Percentiles rank a stretch among this genome's conserved stretches.
Conservation (phyloP, 257 asterid species). For the Craterostigma plantagineum region DNA sequence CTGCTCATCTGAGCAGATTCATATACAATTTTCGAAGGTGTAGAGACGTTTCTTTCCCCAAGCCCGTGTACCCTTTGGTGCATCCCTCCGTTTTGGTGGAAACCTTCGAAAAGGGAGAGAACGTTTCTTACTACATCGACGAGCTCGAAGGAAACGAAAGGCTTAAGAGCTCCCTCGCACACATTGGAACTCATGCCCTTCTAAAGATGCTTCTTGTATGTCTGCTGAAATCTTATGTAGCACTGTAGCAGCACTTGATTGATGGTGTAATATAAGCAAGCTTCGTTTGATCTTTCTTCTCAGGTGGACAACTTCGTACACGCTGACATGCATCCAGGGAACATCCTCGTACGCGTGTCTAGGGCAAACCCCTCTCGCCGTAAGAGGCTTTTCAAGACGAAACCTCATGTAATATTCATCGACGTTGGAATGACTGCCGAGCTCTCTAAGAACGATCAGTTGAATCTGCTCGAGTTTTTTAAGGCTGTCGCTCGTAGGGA, state of each 20-base stretch:
- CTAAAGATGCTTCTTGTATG: slow-evolving; percentile 81
- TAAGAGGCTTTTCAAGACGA: slow-evolving; percentile 35
- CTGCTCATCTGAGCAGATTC: slow-evolving; percentile 79
- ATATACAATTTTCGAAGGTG: slow-evolving; percentile 74
- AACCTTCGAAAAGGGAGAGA: slow-evolving; percentile 75
- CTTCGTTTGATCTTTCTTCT: too few species aligned
- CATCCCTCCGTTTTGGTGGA: slow-evolving; percentile 91
- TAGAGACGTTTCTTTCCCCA: slow-evolving; percentile 77
- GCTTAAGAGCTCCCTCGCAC: slow-evolving; percentile 63
- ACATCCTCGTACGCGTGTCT: slow-evolving; percentile 56
- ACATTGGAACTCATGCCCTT: slow-evolving; percentile 78
- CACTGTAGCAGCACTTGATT: too few species aligned
- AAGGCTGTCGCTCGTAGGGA: slow-evolving; percentile 70
- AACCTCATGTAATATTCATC: slow-evolving; percentile 60
- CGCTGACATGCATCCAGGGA: slow-evolving; percentile 88
- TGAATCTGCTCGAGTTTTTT: slow-evolving; percentile 46
- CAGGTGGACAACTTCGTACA: slow-evolving; percentile 82
- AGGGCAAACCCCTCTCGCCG: slow-evolving; percentile 26
- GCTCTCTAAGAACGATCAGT: slow-evolving; percentile 41
- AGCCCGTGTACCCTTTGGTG: slow-evolving; percentile 79
- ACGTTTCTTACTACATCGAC: slow-evolving; percentile 62
- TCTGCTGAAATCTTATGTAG: not conserved
- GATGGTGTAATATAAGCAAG: too few species aligned
- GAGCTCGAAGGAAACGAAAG: slow-evolving; percentile 46
- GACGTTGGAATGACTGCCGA: slow-evolving; percentile 91